These are phyloP conservation scores for Puccinia polysora DNA, from an alignment of 1,284 basidiomycete genomes.

Conservation along the genomic window DNA sequence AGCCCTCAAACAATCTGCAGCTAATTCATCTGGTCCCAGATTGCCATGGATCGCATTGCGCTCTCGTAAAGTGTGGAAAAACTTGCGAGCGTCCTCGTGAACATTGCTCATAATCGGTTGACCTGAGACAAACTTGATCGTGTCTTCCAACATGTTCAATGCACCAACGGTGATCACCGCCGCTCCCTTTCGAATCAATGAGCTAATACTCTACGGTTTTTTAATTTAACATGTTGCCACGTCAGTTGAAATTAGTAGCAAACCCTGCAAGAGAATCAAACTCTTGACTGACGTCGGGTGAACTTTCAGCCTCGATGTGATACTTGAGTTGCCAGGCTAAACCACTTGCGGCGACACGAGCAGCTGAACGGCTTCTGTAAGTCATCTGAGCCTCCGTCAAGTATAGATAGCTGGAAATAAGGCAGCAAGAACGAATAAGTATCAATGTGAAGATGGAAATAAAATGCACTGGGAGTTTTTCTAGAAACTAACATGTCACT, in stretches of 20 bases:
- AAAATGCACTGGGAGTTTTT: no score
- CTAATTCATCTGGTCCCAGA: slow-evolving; percentile 23
- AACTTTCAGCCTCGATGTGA: slow-evolving; percentile 24
- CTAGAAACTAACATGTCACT: slow-evolving; percentile 40
- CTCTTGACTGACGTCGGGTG: slow-evolving; percentile 9
- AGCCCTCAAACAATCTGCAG: slow-evolving; percentile 38
- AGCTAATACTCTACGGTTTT: slow-evolving; percentile 4
- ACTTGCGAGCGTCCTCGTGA: slow-evolving; percentile 15
- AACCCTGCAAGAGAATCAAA: no score
- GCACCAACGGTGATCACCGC: slow-evolving; percentile 35
- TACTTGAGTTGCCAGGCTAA: slow-evolving; percentile 42
- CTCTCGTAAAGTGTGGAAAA: slow-evolving; percentile 9
- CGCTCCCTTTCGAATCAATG: slow-evolving; percentile 21
- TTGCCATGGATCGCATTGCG: neutral
- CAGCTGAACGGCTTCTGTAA: slow-evolving; percentile 29
- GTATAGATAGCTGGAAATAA: slow-evolving; percentile 32
- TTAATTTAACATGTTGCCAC: no score
- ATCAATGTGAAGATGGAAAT: no score
- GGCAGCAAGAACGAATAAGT: neutral
- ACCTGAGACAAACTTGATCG: slow-evolving; percentile 39
- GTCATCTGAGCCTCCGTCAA: slow-evolving; percentile 28
- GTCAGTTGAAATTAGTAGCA: no score
- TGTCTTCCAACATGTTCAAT: slow-evolving; percentile 32
- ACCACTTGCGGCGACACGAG: slow-evolving; percentile 27
- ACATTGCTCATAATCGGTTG: slow-evolving; percentile 17